Base-by-base conservation (phyloP, 306 rosid genomes). In the Morella rubra region DNA sequence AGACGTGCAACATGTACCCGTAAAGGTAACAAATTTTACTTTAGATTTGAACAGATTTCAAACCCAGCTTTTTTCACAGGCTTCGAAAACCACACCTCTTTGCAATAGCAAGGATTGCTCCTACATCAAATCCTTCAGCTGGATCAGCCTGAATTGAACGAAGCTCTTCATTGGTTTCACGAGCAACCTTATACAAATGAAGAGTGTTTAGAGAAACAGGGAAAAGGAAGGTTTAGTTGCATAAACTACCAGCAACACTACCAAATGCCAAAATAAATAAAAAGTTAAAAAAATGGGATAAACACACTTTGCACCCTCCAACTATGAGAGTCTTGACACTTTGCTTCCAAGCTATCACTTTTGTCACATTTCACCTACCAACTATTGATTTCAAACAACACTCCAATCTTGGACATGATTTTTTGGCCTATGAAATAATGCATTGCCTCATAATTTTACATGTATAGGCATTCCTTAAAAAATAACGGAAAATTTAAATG, bases 101-200 rank as follows among this genome's bases (percentile, higher is more conserved):
- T 59, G 98, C 98, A 81, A 96, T 86, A 67, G 88, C 76, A 82
- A 96, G 96, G 72, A 96, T 87, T 65, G 98, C 88, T 82, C 86
- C 98, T 62, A 96, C 90, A 32, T 96, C 89, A 81, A 96, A 96
- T 5, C 89, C 93, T 85, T 92, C 99, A 76, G 93, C 80, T 77
- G 93, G 97, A 88, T 87, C 88, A 42, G 90, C 98, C 83, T 82
- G 85, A 75, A 89, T 79, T 62, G 89, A 85, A n/a, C 91, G 97
- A 76, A 96, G 96, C 86, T 91, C 99, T 84, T 96, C 97, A 72
- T 96, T 96, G 69, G 98, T 96, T 89, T 96, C 98, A 54, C 97
- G 89, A 80, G 99, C 97, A 88, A 96, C 96, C 99, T 96, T 69
- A 71, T 45, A 82, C n/a, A 71, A 77, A 69, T 24, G 65, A 58